Evolutionary conservation across 179 eudicot species (phyloP), one percentile per base, ranked within the genome.

Genomic region (Spergularia azorica): DNA sequence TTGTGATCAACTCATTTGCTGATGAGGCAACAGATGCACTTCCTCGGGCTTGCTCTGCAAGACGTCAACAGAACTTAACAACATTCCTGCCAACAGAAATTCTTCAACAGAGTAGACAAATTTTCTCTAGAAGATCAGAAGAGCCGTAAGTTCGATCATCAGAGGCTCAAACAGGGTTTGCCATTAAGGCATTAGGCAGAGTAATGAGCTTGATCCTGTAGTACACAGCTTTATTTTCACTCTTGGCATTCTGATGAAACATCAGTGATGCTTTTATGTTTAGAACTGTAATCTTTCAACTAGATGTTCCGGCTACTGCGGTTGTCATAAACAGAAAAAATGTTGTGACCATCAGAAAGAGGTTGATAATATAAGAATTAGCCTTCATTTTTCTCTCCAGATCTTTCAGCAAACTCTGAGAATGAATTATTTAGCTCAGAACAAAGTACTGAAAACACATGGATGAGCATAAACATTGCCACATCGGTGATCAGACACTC

Each of bases 1-100:
- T 75, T 38, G 48, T 70, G 70, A 79, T 71, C 55, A 59, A 60
- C 82, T 48, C 85, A 3, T 64, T 79, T 59, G 63, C 38, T 43
- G 64, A 78, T n/a, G 66, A 76, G 46, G 46, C 18, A 11, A n/a
- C 18, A 4, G 43, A 54, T 26, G 21, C 58, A 32, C 16, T 43
- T 18, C 48, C 54, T 10, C 78, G 56, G 68, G 76, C 12, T 39
- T 77, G 84, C 50, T 68, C 26, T 48, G 82, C n/a, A 65, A 65
- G 65, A 75, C 58, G 51, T 15, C 73, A 39, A 13, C 62, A 71
- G 66, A 79, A 78, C 65, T 79, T 75, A 63, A 78, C 84, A 46
- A 75, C 81, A 41, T 82, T 82, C 66, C 6, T 43, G 17, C 77
- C 85, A 56, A 71, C 77, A 64, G 72, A 82, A 62, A 63, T 78